Evolutionary conservation across 1,139 yeast species (phyloP), one percentile per base, ranked within the genome.

Genomic region (Yamadazyma epiphylla): DNA sequence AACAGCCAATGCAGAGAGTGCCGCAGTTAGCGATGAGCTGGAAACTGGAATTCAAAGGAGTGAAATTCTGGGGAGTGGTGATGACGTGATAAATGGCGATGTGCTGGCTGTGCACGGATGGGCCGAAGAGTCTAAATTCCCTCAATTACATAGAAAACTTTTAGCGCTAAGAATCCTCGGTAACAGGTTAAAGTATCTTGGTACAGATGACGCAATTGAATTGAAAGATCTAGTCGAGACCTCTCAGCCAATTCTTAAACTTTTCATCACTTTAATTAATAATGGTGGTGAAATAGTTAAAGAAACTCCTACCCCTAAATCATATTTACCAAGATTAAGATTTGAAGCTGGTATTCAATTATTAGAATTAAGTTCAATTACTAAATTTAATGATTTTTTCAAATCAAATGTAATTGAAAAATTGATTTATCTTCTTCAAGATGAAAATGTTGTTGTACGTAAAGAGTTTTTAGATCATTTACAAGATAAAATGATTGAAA

Each of bases 271-370:
- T 2, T 60, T 84, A 20, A 74, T 88, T 28, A 76, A 80, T 3
- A 82, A 82, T 50, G 83, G 84, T 28, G 96, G 96, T n/a, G 96
- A 88, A 48, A 70, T 88, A 16, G 74, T 80, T 3, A 64, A 72
- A 16, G 66, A 67, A 15, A 63, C 64, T 26, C 46, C 67, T 4
- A 83, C 95, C 0, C 95, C 95, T 5, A 60, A 55, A 22, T 55
- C 58, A 17, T 78, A 64, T 45, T 81, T 80, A 43, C 69, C 78
- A 39, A 73, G 77, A 39, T 56, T 88, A 25, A 68, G 95, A 40
- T 60, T 84, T 7, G 67, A 64, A 16, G 91, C 95, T 1, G 95
- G 95, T 0, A 48, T 73, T 25, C 69, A 68, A 43, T 48, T 88
- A 6, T 53, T 88, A 22, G 80, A 83, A 45, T 52, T 88, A 19